Evolutionary conservation across 2,329 filamentous ascomycete genomes (phyloP).

Genomic region (Chaetomium sp.): DNA sequence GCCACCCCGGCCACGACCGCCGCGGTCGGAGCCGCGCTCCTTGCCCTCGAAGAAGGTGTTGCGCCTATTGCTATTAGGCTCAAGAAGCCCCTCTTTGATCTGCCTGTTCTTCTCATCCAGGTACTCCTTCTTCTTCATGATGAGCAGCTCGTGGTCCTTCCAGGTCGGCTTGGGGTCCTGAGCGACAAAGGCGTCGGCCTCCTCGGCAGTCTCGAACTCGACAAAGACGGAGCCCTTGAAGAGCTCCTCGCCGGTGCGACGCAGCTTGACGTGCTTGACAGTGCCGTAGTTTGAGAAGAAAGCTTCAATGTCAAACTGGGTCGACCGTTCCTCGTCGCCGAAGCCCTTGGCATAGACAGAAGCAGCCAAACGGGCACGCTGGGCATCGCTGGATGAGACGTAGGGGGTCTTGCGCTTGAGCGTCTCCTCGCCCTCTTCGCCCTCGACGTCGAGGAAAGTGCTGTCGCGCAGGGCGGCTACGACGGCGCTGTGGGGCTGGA

Average conservation of each 20-base stretch:
- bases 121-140: conserved; percentile 87
- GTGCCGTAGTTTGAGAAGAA: conserved; percentile 81
- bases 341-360: conserved; percentile 95
- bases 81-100: conserved; percentile 63
- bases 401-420: conserved; percentile 72
- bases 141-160: conserved; percentile 70
- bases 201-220: conserved; percentile 77
- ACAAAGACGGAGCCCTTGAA: conserved; percentile 98
- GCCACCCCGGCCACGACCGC: conserved; percentile 30
- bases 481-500: conserved; percentile 79
- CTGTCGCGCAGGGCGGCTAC: conserved; percentile 78
- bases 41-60: conserved; percentile 45
- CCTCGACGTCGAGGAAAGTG: conserved; percentile 63
- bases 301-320: conserved; percentile 88
- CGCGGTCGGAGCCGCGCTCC: conserved; percentile 28
- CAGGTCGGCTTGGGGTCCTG: conserved; percentile 77
- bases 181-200: conserved; percentile 71
- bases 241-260: conserved; percentile 61
- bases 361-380: conserved; percentile 57
- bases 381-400: conserved; percentile 51
- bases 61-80: conserved; percentile 45
- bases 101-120: conserved; percentile 68
- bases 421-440: conserved; percentile 64
- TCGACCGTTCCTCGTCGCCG: conserved; percentile 71
- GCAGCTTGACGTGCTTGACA: conserved; percentile 77